Percentiles rank a stretch among this genome's conserved stretches.
Evolutionary conservation across 2,329 filamentous ascomycete species (phyloP).

Genomic region (Aspergillus piperis): DNA sequence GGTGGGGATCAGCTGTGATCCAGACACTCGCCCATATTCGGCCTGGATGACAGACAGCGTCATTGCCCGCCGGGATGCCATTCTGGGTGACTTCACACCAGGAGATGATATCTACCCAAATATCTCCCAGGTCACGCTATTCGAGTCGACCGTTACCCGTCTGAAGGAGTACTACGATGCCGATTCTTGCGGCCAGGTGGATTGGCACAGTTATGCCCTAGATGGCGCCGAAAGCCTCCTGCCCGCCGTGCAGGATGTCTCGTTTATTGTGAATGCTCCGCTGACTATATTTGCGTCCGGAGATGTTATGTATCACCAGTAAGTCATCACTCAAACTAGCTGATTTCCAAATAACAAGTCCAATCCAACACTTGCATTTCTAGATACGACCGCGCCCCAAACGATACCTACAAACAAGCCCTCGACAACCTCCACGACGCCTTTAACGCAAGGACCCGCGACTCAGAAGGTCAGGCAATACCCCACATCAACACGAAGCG

Average conservation of each 20-base stretch:
- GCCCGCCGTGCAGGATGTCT: conserved; percentile 20
- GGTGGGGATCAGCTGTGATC: conserved; percentile 2
- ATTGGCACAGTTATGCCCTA: conserved; percentile 25
- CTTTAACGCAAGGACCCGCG: conserved; percentile 22
- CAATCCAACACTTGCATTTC: not conserved
- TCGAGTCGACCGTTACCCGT: conserved; percentile 25
- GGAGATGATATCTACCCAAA: conserved; percentile 12
- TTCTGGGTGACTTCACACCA: conserved; percentile 4
- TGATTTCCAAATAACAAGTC: not conserved
- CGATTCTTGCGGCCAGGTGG: conserved; percentile 11
- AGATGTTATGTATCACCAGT: conserved; percentile 21
- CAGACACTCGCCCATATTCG: conserved; percentile 22
- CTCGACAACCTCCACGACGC: conserved; percentile 23
- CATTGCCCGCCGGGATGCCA: conserved; percentile 26
- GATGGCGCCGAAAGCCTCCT: conserved; percentile 23
- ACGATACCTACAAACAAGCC: conserved; percentile 12
- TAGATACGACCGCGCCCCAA: conserved; percentile 19
- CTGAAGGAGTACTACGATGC: conserved; percentile 18
- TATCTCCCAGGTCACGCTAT: conserved; percentile 25
- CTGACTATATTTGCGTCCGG: conserved; percentile 26
- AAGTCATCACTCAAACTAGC: not conserved
- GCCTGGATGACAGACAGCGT: conserved; percentile 32
- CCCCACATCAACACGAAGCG: not conserved
- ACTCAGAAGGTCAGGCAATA: conserved; percentile 14
- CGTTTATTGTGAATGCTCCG: conserved; percentile 20